Conservation (phyloP, 2,329 filamentous ascomycete genomes). For the Aureobasidium subglaciale region DNA sequence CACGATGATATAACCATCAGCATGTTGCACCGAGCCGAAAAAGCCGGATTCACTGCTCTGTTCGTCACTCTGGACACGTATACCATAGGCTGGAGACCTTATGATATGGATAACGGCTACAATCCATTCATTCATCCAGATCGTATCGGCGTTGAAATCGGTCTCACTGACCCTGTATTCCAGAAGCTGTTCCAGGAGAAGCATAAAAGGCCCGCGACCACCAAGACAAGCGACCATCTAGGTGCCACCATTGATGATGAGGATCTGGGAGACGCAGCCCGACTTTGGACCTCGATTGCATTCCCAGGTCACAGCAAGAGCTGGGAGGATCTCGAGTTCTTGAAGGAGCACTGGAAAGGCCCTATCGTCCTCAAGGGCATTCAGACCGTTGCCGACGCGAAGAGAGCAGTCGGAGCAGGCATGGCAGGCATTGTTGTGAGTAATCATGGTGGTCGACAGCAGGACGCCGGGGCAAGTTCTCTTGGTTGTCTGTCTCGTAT, state of each 20-base stretch:
- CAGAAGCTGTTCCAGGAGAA: slow-evolving; percentile 48
- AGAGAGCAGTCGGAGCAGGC: slow-evolving; percentile 37
- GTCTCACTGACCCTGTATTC: slow-evolving; percentile 63
- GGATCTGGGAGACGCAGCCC: slow-evolving; percentile 43
- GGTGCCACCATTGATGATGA: too few species aligned
- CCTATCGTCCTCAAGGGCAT: slow-evolving; percentile 58
- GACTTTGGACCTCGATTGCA: slow-evolving; percentile 46
- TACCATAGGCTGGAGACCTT: slow-evolving; percentile 59
- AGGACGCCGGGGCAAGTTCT: too few species aligned
- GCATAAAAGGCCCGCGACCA: slow-evolving; percentile 27
- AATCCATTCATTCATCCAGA: background rate
- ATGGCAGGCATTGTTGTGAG: slow-evolving; percentile 45
- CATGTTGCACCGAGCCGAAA: slow-evolving; percentile 55
- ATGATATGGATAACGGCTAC: slow-evolving; percentile 22
- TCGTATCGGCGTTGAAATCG: slow-evolving; percentile 54
- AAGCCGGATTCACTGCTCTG: slow-evolving; percentile 55
- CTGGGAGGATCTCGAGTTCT: slow-evolving; percentile 53
- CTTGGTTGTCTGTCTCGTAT: slow-evolving; percentile 56
- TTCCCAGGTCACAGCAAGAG: slow-evolving; percentile 35
- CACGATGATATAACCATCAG: slow-evolving; percentile 57
- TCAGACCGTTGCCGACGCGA: slow-evolving; percentile 44
- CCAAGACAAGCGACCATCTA: too few species aligned
- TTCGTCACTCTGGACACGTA: slow-evolving; percentile 70
- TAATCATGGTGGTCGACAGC: slow-evolving; percentile 48
- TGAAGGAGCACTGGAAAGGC: slow-evolving; percentile 56